These are phyloP conservation scores for Cinnamomum chago DNA, from an alignment of 164 flowering plant genomes.

Conservation along the genomic window DNA sequence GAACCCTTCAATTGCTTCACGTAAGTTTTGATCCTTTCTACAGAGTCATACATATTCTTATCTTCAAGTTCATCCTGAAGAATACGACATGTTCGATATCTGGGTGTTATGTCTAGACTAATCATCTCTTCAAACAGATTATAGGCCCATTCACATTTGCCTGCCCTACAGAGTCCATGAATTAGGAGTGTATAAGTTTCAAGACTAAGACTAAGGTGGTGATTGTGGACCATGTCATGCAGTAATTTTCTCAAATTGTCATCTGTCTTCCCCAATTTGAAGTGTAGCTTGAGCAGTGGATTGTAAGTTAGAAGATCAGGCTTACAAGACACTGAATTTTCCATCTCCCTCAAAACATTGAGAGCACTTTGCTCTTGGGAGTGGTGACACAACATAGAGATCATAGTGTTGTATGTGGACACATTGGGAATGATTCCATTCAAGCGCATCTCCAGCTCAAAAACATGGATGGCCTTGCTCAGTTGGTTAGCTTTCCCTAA, in stretches of 20 bases:
- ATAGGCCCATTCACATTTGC: slow-evolving; percentile 61
- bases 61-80: slow-evolving; percentile 51
- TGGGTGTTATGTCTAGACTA: slow-evolving; percentile 44
- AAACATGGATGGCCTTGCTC: slow-evolving; percentile 50
- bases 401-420: slow-evolving; percentile 73
- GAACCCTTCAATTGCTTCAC: slow-evolving; percentile 42
- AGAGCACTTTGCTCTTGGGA: slow-evolving; percentile 43
- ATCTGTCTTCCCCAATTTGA: slow-evolving; percentile 42
- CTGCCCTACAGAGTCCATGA: slow-evolving; percentile 67
- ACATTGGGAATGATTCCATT: slow-evolving; percentile 41
- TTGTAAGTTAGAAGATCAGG: slow-evolving; percentile 66
- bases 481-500: slow-evolving; percentile 55
- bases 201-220: slow-evolving; percentile 66
- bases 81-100: slow-evolving; percentile 54
- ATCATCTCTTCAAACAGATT: slow-evolving; percentile 64
- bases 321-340: slow-evolving; percentile 39
- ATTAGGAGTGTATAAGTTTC: slow-evolving; percentile 63
- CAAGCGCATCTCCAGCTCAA: slow-evolving; percentile 60
- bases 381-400: slow-evolving; percentile 63
- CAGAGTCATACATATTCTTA: slow-evolving; percentile 47
- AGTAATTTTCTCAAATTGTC: slow-evolving; percentile 34
- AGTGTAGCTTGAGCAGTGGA: slow-evolving; percentile 63
- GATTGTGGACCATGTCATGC: slow-evolving; percentile 60
- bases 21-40: slow-evolving; percentile 47
- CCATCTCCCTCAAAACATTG: slow-evolving; percentile 42